phyloP scores from a whole-genome alignment of 805 yeast genomes.

The Candida cerambycidarum region DNA sequence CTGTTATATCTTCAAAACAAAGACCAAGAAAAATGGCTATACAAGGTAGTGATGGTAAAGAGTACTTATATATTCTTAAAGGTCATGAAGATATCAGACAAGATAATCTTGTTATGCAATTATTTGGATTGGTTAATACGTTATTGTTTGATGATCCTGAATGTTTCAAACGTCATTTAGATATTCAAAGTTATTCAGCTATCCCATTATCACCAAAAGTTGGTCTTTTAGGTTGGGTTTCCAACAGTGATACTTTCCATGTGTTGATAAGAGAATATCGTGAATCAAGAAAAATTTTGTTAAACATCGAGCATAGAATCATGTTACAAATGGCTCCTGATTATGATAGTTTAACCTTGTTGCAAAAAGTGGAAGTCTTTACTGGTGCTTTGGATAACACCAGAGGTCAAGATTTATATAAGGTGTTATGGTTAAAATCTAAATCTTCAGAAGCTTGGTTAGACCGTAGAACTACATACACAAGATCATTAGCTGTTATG shows the following conservation, averaged over 20 bases:
- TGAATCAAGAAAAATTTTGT: conserved; percentile 81
- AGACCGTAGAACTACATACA: conserved; percentile 93
- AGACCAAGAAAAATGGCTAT: conserved; percentile 84
- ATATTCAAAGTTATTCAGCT: conserved; percentile 88
- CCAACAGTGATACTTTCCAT: conserved; percentile 95
- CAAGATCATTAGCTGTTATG: conserved; percentile 96
- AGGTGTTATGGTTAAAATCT: conserved; percentile 94
- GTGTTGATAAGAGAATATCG: conserved; percentile 88
- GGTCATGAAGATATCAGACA: conserved; percentile 99
- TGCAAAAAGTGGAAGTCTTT: conserved; percentile 95
- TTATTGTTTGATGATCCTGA: conserved; percentile 87
- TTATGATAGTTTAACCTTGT: conserved; percentile 81
- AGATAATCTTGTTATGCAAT: conserved; percentile 96
- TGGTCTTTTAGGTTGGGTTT: conserved; percentile 97
- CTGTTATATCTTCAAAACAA: conserved; percentile 92
- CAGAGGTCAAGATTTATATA: conserved; percentile 92
- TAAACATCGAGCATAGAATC: conserved; percentile 91
- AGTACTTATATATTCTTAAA: conserved; percentile 77
- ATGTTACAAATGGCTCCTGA: conserved; percentile 98
- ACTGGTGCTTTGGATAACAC: conserved; percentile 94
- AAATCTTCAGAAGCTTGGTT: conserved; percentile 97
- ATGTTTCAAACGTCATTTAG: conserved; percentile 92
- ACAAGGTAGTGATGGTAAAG: conserved; percentile 89
- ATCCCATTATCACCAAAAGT: conserved; percentile 95
- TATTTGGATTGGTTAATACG: conserved; percentile 93